Conservation (phyloP, 164 flowering plant genomes). For the Santalum album region DNA sequence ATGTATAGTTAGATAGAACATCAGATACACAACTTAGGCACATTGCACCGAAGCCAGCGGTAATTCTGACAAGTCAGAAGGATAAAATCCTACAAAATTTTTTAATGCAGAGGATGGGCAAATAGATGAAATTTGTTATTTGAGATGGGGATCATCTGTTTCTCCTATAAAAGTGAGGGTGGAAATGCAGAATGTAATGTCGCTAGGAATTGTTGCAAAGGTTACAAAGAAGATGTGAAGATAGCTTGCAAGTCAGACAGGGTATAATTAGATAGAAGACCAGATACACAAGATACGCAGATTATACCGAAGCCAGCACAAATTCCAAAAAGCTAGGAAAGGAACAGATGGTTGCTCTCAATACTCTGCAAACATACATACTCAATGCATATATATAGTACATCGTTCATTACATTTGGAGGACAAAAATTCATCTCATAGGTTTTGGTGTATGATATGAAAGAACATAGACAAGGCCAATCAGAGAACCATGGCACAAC, state of each 20-base stretch:
- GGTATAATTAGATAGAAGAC: slow-evolving; percentile 12
- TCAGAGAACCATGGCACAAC: neutral
- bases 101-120: too few species aligned
- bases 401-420: neutral
- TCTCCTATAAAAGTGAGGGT: slow-evolving; percentile 31
- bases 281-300: slow-evolving; percentile 7
- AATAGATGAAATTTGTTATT: too few species aligned
- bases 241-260: slow-evolving; percentile 15
- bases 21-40: slow-evolving; percentile 5
- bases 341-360: slow-evolving; percentile 7
- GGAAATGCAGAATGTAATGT: slow-evolving; percentile 14
- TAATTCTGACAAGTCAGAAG: slow-evolving; percentile 7
- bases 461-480: neutral
- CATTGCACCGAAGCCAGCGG: slow-evolving; percentile 8
- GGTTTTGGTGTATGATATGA: neutral
- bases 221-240: slow-evolving; percentile 8
- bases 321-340: slow-evolving; percentile 8
- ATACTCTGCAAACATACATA: slow-evolving; percentile 4
- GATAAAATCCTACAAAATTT: too few species aligned
- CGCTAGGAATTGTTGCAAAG: slow-evolving; percentile 12
- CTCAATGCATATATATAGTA: neutral
- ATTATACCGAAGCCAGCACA: slow-evolving; percentile 9
- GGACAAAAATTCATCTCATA: neutral
- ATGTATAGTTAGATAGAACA: neutral
- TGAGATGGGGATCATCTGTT: slow-evolving; percentile 33